A percentile compares a stretch with the other conserved stretches of the same genome.
Evolutionary conservation across 2,329 filamentous ascomycete species (phyloP).

Genomic region (Ophiostoma sp.): DNA sequence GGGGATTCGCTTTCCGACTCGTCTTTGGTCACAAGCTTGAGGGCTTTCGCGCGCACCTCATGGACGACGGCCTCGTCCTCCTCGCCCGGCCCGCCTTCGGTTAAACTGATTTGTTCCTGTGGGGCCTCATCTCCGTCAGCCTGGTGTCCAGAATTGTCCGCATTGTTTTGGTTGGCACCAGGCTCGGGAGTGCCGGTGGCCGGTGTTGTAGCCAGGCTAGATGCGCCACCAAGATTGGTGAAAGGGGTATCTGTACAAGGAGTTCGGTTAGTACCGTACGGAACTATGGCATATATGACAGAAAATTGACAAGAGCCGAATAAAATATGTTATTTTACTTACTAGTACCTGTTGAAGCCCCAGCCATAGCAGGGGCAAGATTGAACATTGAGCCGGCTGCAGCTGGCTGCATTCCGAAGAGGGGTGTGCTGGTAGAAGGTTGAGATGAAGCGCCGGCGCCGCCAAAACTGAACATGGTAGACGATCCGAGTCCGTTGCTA

Average conservation of each 20-base stretch:
- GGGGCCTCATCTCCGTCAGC: conserved; percentile 53
- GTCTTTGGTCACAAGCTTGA: conserved; percentile 52
- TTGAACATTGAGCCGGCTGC: conserved; percentile 32
- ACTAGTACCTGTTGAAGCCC: conserved; percentile 40
- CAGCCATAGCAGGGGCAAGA: conserved; percentile 33
- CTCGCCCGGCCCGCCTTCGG: conserved; percentile 60
- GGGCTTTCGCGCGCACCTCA: conserved; percentile 64
- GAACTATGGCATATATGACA: not conserved
- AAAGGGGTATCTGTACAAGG: conserved; percentile 47
- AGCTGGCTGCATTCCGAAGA: conserved; percentile 30
- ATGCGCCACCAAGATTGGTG: conserved; percentile 50
- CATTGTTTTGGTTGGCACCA: conserved; percentile 40
- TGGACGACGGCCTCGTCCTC: conserved; percentile 66
- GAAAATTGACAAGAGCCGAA: not conserved
- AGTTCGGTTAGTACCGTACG: conserved; percentile 8
- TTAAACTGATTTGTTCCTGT: conserved; percentile 66
- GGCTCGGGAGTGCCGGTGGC: conserved; percentile 56
- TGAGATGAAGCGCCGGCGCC: conserved; percentile 28
- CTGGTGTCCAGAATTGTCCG: conserved; percentile 39
- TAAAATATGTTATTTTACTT: conserved; percentile 29
- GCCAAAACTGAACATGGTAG: conserved; percentile 34
- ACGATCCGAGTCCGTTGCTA: conserved; percentile 27
- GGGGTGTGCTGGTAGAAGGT: conserved; percentile 30
- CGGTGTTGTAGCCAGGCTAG: conserved; percentile 56
- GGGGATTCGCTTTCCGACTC: conserved; percentile 44